Evolutionary conservation across 2,329 filamentous ascomycete species (phyloP).

Genomic region (Claviceps digitariae): DNA sequence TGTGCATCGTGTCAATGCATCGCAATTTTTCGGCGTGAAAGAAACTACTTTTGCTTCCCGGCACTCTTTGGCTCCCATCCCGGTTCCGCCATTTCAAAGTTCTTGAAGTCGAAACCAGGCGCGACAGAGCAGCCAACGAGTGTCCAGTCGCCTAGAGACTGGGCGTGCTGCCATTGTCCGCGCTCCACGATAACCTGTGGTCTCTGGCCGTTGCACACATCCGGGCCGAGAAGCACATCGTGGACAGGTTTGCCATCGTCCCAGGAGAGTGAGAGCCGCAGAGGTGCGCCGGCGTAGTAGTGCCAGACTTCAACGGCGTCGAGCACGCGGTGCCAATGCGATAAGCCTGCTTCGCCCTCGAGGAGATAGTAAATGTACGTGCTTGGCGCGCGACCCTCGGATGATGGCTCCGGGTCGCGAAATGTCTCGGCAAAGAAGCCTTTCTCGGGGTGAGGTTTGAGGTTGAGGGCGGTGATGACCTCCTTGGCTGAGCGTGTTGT

Average conservation of each 20-base stretch:
- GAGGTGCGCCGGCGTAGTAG: constrained; percentile 37
- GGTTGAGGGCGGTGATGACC: constrained; percentile 27
- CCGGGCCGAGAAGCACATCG: constrained; percentile 24
- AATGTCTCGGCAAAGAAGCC: constrained; percentile 36
- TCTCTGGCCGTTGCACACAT: constrained; percentile 27
- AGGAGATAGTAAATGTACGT: constrained; percentile 41
- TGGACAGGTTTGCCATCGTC: constrained; percentile 27
- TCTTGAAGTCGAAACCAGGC: constrained; percentile 15
- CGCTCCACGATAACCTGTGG: constrained; percentile 30
- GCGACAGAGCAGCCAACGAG: constrained; percentile 26
- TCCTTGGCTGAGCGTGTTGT: constrained; percentile 21
- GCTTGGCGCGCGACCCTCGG: constrained; percentile 26
- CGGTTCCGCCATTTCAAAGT: constrained; percentile 17
- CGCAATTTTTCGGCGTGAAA: background rate
- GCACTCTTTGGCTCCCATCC: constrained; percentile 17
- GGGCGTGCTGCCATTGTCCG: constrained; percentile 32
- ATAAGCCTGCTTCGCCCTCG: constrained; percentile 26
- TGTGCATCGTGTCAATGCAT: background rate
- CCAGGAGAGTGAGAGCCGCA: constrained; percentile 29
- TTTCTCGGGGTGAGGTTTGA: constrained; percentile 32
- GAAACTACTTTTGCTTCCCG: background rate
- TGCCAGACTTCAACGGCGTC: constrained; percentile 39
- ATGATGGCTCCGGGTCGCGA: constrained; percentile 19
- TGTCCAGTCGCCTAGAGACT: constrained; percentile 32
- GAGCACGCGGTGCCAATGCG: constrained; percentile 35